Conservation (phyloP, 2,329 filamentous ascomycete genomes). For the Alternaria arborescens region DNA sequence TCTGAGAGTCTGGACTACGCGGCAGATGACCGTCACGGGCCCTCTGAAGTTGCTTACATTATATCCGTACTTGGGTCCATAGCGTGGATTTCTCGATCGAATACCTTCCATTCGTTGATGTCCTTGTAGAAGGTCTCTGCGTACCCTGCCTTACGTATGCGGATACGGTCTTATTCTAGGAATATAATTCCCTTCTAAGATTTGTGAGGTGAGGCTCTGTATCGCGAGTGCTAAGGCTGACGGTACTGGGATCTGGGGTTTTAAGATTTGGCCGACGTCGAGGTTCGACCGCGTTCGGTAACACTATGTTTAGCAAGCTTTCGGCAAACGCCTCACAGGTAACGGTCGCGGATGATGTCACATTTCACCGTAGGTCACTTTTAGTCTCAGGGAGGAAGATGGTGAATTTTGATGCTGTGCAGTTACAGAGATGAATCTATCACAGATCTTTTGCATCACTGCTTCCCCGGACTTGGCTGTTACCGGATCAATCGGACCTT, state of each 20-base stretch:
- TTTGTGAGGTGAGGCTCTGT: neutral
- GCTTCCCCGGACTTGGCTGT: neutral
- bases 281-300: neutral
- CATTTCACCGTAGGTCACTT: neutral
- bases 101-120: neutral
- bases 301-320: neutral
- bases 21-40: neutral
- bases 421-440: neutral
- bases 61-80: neutral
- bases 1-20: neutral
- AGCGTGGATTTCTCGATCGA: neutral
- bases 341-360: neutral
- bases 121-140: neutral
- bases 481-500: neutral
- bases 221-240: neutral
- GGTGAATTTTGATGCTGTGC: neutral
- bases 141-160: neutral
- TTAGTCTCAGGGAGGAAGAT: neutral
- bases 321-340: neutral
- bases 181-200: neutral
- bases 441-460: neutral
- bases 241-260: neutral
- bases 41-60: neutral
- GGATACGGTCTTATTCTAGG: neutral
- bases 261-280: neutral